Percentiles rank a stretch among this genome's conserved stretches.
phyloP scores from a whole-genome alignment of 75 land plant genomes.

The Gnetum montanum region DNA sequence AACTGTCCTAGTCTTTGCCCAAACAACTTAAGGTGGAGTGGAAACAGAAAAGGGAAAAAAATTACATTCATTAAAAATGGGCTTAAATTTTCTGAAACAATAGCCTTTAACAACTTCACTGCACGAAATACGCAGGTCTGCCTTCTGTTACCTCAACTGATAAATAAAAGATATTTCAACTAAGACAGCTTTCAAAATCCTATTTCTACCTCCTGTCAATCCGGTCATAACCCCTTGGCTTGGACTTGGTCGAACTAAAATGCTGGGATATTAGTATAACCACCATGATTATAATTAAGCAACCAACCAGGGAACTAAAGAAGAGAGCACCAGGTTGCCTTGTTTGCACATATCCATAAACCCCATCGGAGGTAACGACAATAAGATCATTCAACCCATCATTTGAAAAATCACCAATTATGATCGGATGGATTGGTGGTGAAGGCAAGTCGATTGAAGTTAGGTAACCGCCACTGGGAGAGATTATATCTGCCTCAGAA shows the following conservation, averaged over 20 bases:
- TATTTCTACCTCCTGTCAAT: background rate
- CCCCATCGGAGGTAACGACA: conserved; percentile 61
- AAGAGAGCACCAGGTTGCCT: conserved; percentile 96
- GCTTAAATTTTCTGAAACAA: no score
- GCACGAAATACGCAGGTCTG: no score
- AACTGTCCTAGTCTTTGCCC: no score
- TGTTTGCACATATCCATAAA: conserved; percentile 93
- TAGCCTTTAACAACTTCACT: no score
- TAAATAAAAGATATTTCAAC: no score
- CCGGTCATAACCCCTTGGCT: conserved; percentile 32
- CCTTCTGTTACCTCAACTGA: no score
- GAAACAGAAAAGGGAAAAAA: no score
- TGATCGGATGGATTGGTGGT: conserved; percentile 58
- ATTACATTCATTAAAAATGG: no score
- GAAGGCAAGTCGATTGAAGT: conserved; percentile 50
- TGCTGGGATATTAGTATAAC: conserved; percentile 81
- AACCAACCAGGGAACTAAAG: conserved; percentile 90
- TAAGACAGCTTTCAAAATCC: no score
- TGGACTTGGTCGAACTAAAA: conserved; percentile 57
- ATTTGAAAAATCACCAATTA: conserved; percentile 69
- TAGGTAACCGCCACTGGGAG: conserved; percentile 61
- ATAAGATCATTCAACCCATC: conserved; percentile 92
- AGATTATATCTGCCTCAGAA: conserved; percentile 72
- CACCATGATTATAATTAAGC: conserved; percentile 79
- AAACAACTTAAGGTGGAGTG: no score